Percentiles rank a stretch among this genome's conserved stretches.
phyloP scores from a whole-genome alignment of 2,329 filamentous ascomycete species.

The Pseudogymnoascus sp. region DNA sequence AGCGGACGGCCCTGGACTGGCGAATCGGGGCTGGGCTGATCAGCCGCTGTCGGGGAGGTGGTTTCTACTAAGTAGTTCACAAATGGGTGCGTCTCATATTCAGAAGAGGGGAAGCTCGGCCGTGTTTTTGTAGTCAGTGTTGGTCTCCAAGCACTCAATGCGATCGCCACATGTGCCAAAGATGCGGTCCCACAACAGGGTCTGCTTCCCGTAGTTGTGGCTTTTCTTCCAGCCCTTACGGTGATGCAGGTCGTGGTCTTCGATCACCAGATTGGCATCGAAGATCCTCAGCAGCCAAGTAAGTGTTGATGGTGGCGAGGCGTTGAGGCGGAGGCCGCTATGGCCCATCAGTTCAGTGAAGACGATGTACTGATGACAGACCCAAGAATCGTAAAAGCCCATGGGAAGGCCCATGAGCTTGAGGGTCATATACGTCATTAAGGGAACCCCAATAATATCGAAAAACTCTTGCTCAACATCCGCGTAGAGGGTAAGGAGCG shows the following conservation, averaged over 20 bases:
- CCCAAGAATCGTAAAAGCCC: slow-evolving; percentile 40
- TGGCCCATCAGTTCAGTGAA: slow-evolving; percentile 34
- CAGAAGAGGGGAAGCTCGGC: no score
- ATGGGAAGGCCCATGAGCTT: slow-evolving; percentile 31
- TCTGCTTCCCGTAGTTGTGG: slow-evolving; percentile 34
- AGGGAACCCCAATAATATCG: slow-evolving; percentile 26
- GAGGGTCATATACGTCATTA: slow-evolving; percentile 19
- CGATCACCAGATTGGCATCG: slow-evolving; percentile 32
- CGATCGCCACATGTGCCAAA: slow-evolving; percentile 32
- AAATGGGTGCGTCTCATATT: no score
- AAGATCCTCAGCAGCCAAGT: slow-evolving; percentile 29
- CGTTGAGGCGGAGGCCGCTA: slow-evolving; percentile 27
- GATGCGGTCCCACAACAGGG: slow-evolving; percentile 30
- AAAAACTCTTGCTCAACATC: slow-evolving; percentile 27
- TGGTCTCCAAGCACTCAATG: slow-evolving; percentile 28
- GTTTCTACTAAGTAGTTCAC: no score
- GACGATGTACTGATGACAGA: slow-evolving; percentile 37
- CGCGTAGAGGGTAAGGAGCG: slow-evolving; percentile 27
- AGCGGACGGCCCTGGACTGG: no score
- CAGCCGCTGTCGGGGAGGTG: no score
- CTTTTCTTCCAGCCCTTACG: slow-evolving; percentile 33
- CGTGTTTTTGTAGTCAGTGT: slow-evolving; percentile 25
- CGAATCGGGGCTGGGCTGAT: no score
- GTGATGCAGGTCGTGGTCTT: slow-evolving; percentile 37
- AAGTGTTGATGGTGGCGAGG: slow-evolving; percentile 25